Conservation (phyloP, 257 asterid species). For the Ocimum tenuiflorum region DNA sequence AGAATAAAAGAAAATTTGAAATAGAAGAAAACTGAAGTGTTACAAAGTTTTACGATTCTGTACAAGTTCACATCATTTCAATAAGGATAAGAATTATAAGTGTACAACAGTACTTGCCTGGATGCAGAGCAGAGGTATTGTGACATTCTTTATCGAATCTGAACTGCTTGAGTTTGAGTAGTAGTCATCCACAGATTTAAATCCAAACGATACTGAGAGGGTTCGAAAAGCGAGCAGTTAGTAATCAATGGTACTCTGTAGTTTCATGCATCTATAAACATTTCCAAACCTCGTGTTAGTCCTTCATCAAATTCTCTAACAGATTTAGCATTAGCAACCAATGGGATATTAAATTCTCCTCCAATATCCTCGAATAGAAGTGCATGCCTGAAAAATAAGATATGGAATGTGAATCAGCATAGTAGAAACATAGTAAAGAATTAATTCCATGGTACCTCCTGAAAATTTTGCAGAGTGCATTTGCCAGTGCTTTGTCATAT, state of each 20-base stretch:
- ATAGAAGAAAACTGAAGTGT: not conserved
- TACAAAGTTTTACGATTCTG: not conserved
- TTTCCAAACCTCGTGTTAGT: conserved; percentile 68
- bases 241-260: not conserved
- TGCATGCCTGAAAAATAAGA: conserved; percentile 60
- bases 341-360: conserved; percentile 74
- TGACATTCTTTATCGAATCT: conserved; percentile 61
- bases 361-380: conserved; percentile 81
- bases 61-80: not conserved
- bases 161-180: conserved; percentile 93
- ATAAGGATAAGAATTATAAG: not conserved
- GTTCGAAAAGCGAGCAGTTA: conserved; percentile 6
- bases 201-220: conserved; percentile 84
- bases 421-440: conserved; percentile 1
- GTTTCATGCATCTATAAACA: conserved; percentile 17
- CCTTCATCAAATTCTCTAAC: conserved; percentile 93
- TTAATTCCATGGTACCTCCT: conserved; percentile 41
- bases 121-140: conserved; percentile 78
- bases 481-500: conserved; percentile 87
- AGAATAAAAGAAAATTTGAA: not conserved
- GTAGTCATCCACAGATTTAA: conserved; percentile 92
- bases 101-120: conserved; percentile 53
- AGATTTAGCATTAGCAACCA: conserved; percentile 68
- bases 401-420: not conserved
- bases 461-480: conserved; percentile 69